Conservation (phyloP, 306 rosid genomes). For the Alnus rubra region DNA sequence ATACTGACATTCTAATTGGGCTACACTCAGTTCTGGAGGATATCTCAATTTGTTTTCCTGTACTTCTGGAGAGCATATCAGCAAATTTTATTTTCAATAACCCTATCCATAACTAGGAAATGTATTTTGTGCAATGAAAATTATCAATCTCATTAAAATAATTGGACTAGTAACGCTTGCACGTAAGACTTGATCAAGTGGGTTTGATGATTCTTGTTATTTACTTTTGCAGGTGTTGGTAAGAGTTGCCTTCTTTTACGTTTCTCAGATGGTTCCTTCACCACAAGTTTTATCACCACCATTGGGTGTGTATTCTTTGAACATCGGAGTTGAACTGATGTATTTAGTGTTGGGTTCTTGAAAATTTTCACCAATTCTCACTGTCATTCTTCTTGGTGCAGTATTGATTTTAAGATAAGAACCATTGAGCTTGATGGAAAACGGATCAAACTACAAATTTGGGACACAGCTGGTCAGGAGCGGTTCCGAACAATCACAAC, state of each 20-base stretch:
- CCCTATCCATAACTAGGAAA: not conserved
- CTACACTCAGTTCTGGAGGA: not conserved
- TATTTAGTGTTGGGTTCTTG: conserved; percentile 1
- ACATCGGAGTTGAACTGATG: conserved; percentile 15
- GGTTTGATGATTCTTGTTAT: not conserved
- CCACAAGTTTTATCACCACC: conserved; percentile 92
- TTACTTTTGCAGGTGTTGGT: conserved; percentile 79
- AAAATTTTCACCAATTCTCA: conserved; percentile 26
- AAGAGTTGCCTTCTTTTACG: conserved; percentile 98
- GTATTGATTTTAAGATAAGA: conserved; percentile 92
- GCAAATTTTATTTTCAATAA: not conserved
- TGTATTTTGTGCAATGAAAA: not conserved
- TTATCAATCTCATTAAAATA: not conserved
- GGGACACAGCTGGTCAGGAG: conserved; percentile 99
- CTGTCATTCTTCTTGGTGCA: conserved; percentile 44
- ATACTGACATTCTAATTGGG: not conserved
- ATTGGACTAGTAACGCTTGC: not conserved
- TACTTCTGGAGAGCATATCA: not conserved
- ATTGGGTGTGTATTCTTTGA: conserved; percentile 65
- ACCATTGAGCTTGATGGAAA: conserved; percentile 94
- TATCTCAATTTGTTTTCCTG: not conserved
- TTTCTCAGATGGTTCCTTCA: conserved; percentile 94
- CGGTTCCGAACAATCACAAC: conserved; percentile 94
- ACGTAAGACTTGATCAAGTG: not conserved
- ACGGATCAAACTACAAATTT: conserved; percentile 88